Evolutionary conservation across 179 eudicot genomes (phyloP).

Genomic region (Camellia oleifera): DNA sequence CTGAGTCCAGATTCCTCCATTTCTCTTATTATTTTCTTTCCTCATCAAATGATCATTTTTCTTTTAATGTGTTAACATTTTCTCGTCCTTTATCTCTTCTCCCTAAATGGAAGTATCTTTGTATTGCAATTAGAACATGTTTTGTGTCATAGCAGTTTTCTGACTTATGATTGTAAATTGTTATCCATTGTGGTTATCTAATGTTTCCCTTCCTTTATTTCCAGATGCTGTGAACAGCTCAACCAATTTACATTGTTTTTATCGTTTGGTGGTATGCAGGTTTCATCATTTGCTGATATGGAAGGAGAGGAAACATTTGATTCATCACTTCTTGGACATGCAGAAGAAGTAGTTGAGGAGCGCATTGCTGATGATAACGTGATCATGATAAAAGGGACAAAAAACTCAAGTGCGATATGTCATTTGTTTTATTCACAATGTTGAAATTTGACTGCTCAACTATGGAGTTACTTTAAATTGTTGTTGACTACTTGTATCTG

Average conservation of each 20-base stretch:
- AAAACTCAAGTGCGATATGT: conserved; percentile 80
- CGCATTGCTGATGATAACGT: conserved; percentile 96
- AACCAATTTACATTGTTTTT: not conserved
- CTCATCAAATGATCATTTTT: too few species aligned
- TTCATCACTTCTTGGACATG: conserved; percentile 85
- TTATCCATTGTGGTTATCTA: not conserved
- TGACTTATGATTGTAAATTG: not conserved
- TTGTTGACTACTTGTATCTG: not conserved
- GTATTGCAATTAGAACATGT: too few species aligned
- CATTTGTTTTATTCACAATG: conserved; percentile 11
- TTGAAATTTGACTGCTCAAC: not conserved
- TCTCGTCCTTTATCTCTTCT: too few species aligned
- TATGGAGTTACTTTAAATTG: not conserved
- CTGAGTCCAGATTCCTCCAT: too few species aligned
- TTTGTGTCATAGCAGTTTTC: not conserved
- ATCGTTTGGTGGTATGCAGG: conserved; percentile 36
- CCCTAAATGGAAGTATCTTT: too few species aligned
- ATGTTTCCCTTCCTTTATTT: not conserved
- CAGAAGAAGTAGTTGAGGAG: conserved; percentile 97
- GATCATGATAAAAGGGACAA: conserved; percentile 89
- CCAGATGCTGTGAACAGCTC: not conserved
- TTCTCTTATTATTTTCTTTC: too few species aligned
- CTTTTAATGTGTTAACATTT: too few species aligned
- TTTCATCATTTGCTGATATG: conserved; percentile 97
- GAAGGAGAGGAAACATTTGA: conserved; percentile 99